Evolutionary conservation across 345 rosid species (phyloP).

Genomic region (Populus deltoides): DNA sequence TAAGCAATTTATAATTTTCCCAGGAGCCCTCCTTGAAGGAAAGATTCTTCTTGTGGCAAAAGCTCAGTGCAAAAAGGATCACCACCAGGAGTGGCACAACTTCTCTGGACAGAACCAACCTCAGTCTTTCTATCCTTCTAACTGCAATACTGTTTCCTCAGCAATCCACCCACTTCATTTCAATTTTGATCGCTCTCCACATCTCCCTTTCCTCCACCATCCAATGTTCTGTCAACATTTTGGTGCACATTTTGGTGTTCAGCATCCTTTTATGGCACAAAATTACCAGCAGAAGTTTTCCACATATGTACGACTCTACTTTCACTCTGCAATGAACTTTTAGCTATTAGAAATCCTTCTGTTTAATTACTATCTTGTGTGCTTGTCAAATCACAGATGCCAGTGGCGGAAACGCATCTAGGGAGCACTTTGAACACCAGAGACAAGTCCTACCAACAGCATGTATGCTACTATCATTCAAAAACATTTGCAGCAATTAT

Average conservation of each 20-base stretch:
- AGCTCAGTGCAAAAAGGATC: constrained; percentile 58
- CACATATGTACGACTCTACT: constrained; percentile 31
- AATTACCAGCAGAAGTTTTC: constrained; percentile 24
- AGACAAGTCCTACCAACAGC: background rate
- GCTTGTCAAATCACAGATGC: constrained; percentile 28
- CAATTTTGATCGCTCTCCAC: constrained; percentile 9
- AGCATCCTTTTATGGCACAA: constrained; percentile 17
- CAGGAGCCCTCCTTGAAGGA: constrained; percentile 49
- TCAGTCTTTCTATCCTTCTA: constrained; percentile 10
- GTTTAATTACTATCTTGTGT: background rate
- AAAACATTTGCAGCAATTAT: too few species aligned
- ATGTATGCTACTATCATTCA: constrained; percentile 2
- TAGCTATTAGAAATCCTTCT: constrained; percentile 5
- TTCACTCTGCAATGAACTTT: background rate
- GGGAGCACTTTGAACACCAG: constrained; percentile 2
- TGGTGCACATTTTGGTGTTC: constrained; percentile 26
- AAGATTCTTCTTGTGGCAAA: constrained; percentile 49
- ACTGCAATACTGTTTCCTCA: constrained; percentile 10
- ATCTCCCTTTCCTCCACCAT: constrained; percentile 20
- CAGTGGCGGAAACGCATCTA: constrained; percentile 6
- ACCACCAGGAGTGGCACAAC: constrained; percentile 33
- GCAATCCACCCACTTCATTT: constrained; percentile 14
- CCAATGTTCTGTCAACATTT: constrained; percentile 15
- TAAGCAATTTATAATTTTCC: background rate
- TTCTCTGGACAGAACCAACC: constrained; percentile 4